Base-by-base conservation (phyloP, 805 yeast genomes). In the Wickerhamomyces alni region DNA sequence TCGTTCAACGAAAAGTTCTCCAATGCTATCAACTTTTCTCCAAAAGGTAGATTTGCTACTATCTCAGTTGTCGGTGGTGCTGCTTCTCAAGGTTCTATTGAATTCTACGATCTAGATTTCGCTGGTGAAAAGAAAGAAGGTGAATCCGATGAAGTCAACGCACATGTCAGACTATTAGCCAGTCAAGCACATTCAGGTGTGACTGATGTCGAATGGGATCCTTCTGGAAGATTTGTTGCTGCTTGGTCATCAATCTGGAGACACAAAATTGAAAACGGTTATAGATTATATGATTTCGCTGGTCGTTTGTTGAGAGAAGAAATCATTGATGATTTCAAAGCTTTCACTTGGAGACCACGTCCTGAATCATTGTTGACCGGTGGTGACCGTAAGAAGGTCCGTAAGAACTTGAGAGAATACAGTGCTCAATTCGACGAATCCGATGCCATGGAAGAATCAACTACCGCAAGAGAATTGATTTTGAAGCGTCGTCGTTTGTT, bases 291-390 rank as follows among this genome's bases (percentile, higher is more conserved):
- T 67, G 94, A 88, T 61, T 74, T 86, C 62, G 81, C 84, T 36
- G 99, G 99, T 56, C 72, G 70, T 50, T 50, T 80, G 48, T 62
- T 87, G 44, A 79, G 81, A 51, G 93, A 85, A 53, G 95, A 89
- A 57, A 63, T 74, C 18, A 63, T 86, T 45, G 93, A 86, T 54
- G 84, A 81, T 40, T 87, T 93, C 76, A 85, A 80, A 66, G 89
- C 85, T 46, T 86, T 91, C 56, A 70, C 77, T 46, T 93, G 99
- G 99, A 85, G 99, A 72, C 98, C 98, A 56, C 82, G 99, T 69
- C 99, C 99, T 37, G 77, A 75, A 16, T 73, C 88, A 2, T 64
- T 81, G 48, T 76, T 93, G 58, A 70, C 80, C 45, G 78, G 81
- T 54, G 82, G 78, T 50, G 94, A 87, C 62, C 78, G 78, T 70